phyloP scores from a whole-genome alignment of 2,329 filamentous ascomycete species.

The Phialophora tarda region DNA sequence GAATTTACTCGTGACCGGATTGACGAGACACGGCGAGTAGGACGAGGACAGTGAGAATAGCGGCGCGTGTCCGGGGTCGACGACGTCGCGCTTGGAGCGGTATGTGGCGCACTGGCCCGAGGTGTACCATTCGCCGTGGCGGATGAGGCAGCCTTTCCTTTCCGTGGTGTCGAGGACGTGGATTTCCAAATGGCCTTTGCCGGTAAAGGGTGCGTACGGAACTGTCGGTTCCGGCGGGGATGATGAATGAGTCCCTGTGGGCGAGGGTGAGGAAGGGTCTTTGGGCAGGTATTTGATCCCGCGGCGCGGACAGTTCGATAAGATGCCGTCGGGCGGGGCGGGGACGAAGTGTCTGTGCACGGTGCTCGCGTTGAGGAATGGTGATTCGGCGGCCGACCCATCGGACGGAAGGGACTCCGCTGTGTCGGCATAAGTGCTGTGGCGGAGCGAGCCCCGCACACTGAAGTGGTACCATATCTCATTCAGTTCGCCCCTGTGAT shows the following conservation, averaged over 20 bases:
- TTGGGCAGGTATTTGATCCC: constrained; percentile 72
- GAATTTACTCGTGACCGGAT: constrained; percentile 52
- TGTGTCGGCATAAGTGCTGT: not conserved
- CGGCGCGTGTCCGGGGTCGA: constrained; percentile 44
- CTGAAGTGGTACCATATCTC: constrained; percentile 71
- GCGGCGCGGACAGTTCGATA: constrained; percentile 65
- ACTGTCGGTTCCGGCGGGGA: constrained; percentile 38
- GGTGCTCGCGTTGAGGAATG: constrained; percentile 56
- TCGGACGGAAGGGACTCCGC: not conserved
- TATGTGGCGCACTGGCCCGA: constrained; percentile 71
- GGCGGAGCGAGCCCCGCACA: constrained; percentile 53
- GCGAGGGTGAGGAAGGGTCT: constrained; percentile 40
- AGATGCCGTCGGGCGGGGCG: constrained; percentile 56
- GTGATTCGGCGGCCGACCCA: constrained; percentile 24
- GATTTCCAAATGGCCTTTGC: constrained; percentile 66
- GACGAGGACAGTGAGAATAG: constrained; percentile 62
- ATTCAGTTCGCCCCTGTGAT: constrained; percentile 54
- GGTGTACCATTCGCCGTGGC: constrained; percentile 69
- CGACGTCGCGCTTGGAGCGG: constrained; percentile 54
- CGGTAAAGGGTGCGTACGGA: constrained; percentile 56
- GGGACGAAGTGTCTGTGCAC: constrained; percentile 51
- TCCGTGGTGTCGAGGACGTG: constrained; percentile 39
- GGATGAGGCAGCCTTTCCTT: constrained; percentile 68
- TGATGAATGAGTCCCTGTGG: not conserved
- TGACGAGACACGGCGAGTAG: constrained; percentile 65